Percentiles rank a stretch among this genome's conserved stretches.
Evolutionary conservation across 1,284 basidiomycete species (phyloP).

Genomic region (Cystobasidiaceae sp.): DNA sequence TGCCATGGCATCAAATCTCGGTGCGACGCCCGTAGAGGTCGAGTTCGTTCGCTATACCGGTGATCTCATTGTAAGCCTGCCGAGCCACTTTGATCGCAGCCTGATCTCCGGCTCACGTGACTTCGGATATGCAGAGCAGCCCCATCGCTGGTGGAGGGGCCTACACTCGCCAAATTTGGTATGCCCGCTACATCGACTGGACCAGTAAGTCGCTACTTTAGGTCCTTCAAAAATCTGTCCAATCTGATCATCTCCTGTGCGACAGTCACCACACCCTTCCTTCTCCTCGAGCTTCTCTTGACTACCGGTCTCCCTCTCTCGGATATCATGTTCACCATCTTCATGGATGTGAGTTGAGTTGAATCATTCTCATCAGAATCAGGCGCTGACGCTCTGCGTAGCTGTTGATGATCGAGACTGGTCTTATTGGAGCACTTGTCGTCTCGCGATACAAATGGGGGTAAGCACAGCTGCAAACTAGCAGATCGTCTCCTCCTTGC

Average conservation of each 20-base stretch:
- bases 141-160: no score
- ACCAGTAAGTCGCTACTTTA: constrained; percentile 42
- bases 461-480: constrained; percentile 34
- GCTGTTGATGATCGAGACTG: constrained; percentile 51
- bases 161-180: constrained; percentile 56
- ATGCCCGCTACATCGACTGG: constrained; percentile 57
- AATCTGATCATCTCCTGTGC: neutral
- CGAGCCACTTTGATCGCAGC: no score
- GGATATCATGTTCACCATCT: constrained; percentile 55
- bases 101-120: no score
- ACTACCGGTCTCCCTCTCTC: constrained; percentile 55
- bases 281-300: constrained; percentile 55
- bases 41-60: constrained; percentile 50
- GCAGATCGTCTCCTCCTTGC: no score
- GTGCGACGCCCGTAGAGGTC: constrained; percentile 53
- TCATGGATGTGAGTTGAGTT: constrained; percentile 52
- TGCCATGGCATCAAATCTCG: constrained; percentile 60
- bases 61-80: constrained; percentile 33
- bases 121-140: no score
- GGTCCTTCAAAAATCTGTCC: neutral
- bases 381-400: neutral
- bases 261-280: constrained; percentile 54
- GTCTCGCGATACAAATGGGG: constrained; percentile 55
- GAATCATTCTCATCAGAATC: no score
- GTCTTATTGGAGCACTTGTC: constrained; percentile 55